These are phyloP conservation scores for Drosera capensis DNA, from an alignment of 148 eudicot genomes.

Conservation along the genomic window DNA sequence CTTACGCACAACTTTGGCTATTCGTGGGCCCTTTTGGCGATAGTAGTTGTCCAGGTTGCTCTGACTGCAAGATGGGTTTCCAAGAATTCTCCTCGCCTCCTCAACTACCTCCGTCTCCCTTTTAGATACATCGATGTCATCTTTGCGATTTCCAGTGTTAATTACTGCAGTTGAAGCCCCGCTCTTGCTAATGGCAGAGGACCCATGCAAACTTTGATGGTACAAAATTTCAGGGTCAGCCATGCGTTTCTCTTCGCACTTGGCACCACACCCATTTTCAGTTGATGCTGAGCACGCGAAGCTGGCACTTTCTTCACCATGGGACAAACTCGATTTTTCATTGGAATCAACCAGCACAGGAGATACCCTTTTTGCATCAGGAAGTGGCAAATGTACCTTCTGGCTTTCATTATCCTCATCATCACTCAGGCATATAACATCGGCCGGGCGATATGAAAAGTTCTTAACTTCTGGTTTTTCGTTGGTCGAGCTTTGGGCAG, in stretches of 20 bases:
- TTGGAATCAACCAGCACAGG: slow-evolving; percentile 21
- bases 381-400: slow-evolving; percentile 12
- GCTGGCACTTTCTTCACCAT: slow-evolving; percentile 16
- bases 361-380: slow-evolving; percentile 12
- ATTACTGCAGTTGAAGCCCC: slow-evolving; percentile 16
- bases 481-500: slow-evolving; percentile 10
- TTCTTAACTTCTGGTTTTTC: slow-evolving; percentile 17
- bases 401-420: slow-evolving; percentile 95
- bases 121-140: slow-evolving; percentile 19
- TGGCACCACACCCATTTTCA: slow-evolving; percentile 17
- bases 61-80: slow-evolving; percentile 41
- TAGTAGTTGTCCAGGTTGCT: slow-evolving; percentile 36
- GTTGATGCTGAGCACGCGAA: slow-evolving; percentile 19
- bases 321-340: slow-evolving; percentile 15
- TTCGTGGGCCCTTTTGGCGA: slow-evolving; percentile 85
- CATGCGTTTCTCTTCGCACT: slow-evolving; percentile 15
- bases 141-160: slow-evolving; percentile 16
- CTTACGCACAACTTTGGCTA: slow-evolving; percentile 81
- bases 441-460: slow-evolving; percentile 21
- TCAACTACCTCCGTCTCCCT: slow-evolving; percentile 16
- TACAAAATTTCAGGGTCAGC: slow-evolving; percentile 18
- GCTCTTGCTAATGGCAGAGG: slow-evolving; percentile 17
- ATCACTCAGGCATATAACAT: slow-evolving; percentile 74
- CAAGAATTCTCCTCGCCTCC: slow-evolving; percentile 24
- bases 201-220: slow-evolving; percentile 15